A percentile compares a stretch with the other conserved stretches of the same genome.
These are phyloP conservation scores for Lecanicillium sp. DNA, from an alignment of 2,329 filamentous ascomycete species.

Conservation along the genomic window DNA sequence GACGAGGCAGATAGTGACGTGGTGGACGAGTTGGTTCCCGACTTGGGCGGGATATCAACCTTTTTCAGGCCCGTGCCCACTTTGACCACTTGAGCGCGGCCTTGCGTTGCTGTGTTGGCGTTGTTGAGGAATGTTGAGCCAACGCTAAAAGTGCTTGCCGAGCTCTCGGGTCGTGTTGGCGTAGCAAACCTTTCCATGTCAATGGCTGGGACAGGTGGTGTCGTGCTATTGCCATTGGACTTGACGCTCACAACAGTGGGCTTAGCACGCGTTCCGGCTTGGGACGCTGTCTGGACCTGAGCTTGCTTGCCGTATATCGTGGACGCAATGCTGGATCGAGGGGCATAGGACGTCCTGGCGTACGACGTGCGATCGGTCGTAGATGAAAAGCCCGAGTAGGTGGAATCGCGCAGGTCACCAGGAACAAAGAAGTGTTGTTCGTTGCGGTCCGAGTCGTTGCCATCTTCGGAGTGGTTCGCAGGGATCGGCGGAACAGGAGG, in stretches of 20 bases:
- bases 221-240: slow-evolving; percentile 40
- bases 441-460: slow-evolving; percentile 55
- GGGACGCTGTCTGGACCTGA: slow-evolving; percentile 71
- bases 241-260: slow-evolving; percentile 92
- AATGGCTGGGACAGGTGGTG: slow-evolving; percentile 67
- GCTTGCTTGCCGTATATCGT: slow-evolving; percentile 92
- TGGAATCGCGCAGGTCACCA: slow-evolving; percentile 81
- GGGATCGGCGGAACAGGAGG: slow-evolving; percentile 94
- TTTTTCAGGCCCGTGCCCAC: slow-evolving; percentile 43
- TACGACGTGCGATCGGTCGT: slow-evolving; percentile 54
- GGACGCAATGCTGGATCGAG: slow-evolving; percentile 72
- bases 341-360: slow-evolving; percentile 41
- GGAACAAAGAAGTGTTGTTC: slow-evolving; percentile 76
- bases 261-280: slow-evolving; percentile 80
- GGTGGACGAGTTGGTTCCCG: slow-evolving; percentile 23
- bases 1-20: slow-evolving; percentile 8
- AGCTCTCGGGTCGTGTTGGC: slow-evolving; percentile 39
- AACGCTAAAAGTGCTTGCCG: slow-evolving; percentile 54
- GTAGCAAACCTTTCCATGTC: slow-evolving; percentile 52
- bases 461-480: slow-evolving; percentile 33
- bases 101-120: slow-evolving; percentile 49
- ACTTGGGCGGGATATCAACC: slow-evolving; percentile 29
- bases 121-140: slow-evolving; percentile 62
- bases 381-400: slow-evolving; percentile 69
- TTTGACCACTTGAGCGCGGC: slow-evolving; percentile 51